Evolutionary conservation across 2,329 filamentous ascomycete species (phyloP).

Genomic region (Aspergillus clavatus): DNA sequence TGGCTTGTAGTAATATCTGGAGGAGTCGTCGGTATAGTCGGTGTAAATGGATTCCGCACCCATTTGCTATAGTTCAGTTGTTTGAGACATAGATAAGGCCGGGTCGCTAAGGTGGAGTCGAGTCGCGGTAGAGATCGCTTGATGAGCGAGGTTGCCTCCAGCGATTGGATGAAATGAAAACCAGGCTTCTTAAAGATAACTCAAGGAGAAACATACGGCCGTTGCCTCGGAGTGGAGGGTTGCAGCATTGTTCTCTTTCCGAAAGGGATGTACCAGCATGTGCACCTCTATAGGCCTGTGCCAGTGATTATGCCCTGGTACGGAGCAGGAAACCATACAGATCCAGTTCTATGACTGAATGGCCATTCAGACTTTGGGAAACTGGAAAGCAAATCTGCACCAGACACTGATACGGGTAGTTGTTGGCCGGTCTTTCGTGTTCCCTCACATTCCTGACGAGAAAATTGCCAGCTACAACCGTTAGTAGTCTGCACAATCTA

Average conservation of each 20-base stretch:
- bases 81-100: slow-evolving; percentile 1
- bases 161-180: neutral
- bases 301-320: too few species aligned
- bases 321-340: too few species aligned
- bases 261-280: neutral
- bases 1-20: slow-evolving; percentile 7
- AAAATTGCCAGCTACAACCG: neutral
- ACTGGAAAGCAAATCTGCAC: too few species aligned
- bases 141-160: too few species aligned
- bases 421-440: neutral
- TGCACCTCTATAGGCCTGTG: neutral
- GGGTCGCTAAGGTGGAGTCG: neutral
- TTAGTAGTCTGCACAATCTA: neutral
- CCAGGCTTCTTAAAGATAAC: neutral
- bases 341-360: too few species aligned
- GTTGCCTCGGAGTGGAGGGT: too few species aligned
- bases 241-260: neutral
- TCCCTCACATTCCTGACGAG: neutral
- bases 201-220: too few species aligned
- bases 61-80: slow-evolving; percentile 8
- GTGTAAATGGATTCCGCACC: slow-evolving; percentile 13
- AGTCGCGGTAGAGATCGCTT: too few species aligned
- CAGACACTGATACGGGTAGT: too few species aligned
- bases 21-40: slow-evolving; percentile 12
- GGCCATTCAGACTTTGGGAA: too few species aligned